phyloP scores from a whole-genome alignment of 1,284 basidiomycete species.

The Xerocomus cyaneibrunnescens region DNA sequence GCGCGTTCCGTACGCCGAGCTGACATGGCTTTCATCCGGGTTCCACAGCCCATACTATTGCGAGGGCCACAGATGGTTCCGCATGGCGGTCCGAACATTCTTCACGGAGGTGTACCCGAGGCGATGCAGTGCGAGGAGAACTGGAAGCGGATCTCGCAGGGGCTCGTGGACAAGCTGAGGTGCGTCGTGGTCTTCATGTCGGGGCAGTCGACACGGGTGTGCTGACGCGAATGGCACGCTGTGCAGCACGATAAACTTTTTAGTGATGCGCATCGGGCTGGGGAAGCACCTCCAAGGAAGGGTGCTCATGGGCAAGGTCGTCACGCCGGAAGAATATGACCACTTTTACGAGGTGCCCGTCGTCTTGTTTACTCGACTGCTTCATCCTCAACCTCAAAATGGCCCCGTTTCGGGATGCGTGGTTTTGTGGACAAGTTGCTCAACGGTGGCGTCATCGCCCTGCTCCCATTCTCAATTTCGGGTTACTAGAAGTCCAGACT shows the following conservation, averaged over 20 bases:
- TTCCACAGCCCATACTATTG: constrained; percentile 86
- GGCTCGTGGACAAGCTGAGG: constrained; percentile 47
- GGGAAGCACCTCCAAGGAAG: constrained; percentile 75
- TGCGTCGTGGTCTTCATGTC: no score
- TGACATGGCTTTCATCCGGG: constrained; percentile 81
- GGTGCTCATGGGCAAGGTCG: constrained; percentile 54
- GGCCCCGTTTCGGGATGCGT: constrained; percentile 45
- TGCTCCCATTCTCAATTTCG: constrained; percentile 75
- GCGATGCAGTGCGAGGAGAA: background rate
- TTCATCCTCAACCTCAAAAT: constrained; percentile 68
- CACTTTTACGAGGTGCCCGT: constrained; percentile 64
- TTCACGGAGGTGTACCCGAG: constrained; percentile 60
- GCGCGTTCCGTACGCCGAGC: constrained; percentile 86
- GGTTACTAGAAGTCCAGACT: constrained; percentile 61
- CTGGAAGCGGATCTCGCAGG: background rate
- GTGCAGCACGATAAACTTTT: constrained; percentile 57
- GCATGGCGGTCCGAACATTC: constrained; percentile 77
- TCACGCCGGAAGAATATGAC: constrained; percentile 45
- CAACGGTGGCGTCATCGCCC: constrained; percentile 62
- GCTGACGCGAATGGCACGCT: no score
- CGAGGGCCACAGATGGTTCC: constrained; percentile 74
- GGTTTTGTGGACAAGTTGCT: constrained; percentile 47
- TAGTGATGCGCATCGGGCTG: constrained; percentile 82
- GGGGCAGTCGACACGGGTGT: no score
- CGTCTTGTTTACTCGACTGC: background rate